A percentile compares a stretch with the other conserved stretches of the same genome.
These are phyloP conservation scores for Agrocybe pediades DNA, from an alignment of 768 basidiomycete species.

Conservation along the genomic window DNA sequence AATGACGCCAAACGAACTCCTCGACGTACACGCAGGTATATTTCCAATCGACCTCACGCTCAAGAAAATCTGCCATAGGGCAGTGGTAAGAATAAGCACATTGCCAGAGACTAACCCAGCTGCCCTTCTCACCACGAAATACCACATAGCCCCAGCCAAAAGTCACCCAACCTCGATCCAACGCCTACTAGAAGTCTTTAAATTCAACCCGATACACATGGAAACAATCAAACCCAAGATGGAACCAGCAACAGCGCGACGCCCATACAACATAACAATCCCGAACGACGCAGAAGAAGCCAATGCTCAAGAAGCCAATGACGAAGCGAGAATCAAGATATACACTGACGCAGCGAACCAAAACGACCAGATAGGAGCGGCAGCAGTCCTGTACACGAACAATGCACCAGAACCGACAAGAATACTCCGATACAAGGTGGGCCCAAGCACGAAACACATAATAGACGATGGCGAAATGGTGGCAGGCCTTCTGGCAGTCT, in stretches of 20 bases:
- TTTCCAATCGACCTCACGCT: conserved; percentile 10
- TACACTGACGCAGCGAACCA: no score
- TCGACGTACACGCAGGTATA: conserved; percentile 8
- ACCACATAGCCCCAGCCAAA: neutral
- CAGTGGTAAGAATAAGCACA: conserved; percentile 1
- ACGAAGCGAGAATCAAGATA: conserved; percentile 1
- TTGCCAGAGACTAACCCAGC: conserved; percentile 6
- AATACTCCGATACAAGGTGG: no score
- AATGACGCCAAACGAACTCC: conserved; percentile 4
- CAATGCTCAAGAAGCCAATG: neutral
- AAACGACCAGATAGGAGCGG: no score
- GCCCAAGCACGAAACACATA: no score
- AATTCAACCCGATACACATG: neutral
- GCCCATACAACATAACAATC: neutral
- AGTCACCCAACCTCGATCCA: neutral
- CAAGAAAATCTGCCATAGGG: conserved; percentile 4
- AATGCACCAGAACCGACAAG: no score
- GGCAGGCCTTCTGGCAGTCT: conserved; percentile 19
- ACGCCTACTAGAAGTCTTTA: neutral
- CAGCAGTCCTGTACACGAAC: no score
- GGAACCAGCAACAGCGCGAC: neutral
- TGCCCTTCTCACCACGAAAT: neutral
- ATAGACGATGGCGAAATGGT: conserved; percentile 23
- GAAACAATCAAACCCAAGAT: neutral
- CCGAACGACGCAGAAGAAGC: neutral